phyloP scores from a whole-genome alignment of 2,329 filamentous ascomycete species.

The Trichoderma polysporum region DNA sequence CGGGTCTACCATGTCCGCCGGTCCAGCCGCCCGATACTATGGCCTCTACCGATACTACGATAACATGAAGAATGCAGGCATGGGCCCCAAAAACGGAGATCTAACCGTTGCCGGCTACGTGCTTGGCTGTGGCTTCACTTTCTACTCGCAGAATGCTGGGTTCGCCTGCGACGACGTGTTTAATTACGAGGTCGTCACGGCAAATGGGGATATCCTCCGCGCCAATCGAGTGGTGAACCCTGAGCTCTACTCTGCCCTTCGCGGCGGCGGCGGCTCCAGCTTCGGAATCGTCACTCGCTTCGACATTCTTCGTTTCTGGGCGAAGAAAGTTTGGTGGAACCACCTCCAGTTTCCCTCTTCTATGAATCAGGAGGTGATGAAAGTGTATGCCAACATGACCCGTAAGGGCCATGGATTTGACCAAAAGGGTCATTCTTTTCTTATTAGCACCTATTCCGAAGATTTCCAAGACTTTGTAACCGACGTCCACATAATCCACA shows the following conservation, averaged over 20 bases:
- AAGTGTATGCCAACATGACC: constrained; percentile 20
- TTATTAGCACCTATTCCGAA: constrained; percentile 22
- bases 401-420: constrained; percentile 25
- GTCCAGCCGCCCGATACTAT: constrained; percentile 45
- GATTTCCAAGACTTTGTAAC: constrained; percentile 16
- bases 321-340: constrained; percentile 33
- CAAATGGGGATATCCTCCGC: constrained; percentile 44
- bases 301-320: constrained; percentile 31
- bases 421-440: constrained; percentile 27
- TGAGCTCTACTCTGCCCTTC: constrained; percentile 47
- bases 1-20: constrained; percentile 39
- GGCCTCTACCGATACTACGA: constrained; percentile 44
- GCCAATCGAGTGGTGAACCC: constrained; percentile 34
- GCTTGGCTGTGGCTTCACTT: constrained; percentile 51
- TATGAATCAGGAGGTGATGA: constrained; percentile 19
- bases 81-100: constrained; percentile 41
- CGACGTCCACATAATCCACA: constrained; percentile 24
- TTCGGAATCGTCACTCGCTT: constrained; percentile 40
- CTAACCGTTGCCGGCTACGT: constrained; percentile 47
- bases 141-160: constrained; percentile 41
- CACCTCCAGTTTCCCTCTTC: constrained; percentile 24
- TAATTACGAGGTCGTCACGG: constrained; percentile 32
- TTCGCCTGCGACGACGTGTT: constrained; percentile 29
- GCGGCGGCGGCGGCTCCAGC: constrained; percentile 43
- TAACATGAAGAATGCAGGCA: constrained; percentile 36